A percentile compares a stretch with the other conserved stretches of the same genome.
Evolutionary conservation across 2,329 filamentous ascomycete species (phyloP).

Genomic region (Aspergillus sp.): DNA sequence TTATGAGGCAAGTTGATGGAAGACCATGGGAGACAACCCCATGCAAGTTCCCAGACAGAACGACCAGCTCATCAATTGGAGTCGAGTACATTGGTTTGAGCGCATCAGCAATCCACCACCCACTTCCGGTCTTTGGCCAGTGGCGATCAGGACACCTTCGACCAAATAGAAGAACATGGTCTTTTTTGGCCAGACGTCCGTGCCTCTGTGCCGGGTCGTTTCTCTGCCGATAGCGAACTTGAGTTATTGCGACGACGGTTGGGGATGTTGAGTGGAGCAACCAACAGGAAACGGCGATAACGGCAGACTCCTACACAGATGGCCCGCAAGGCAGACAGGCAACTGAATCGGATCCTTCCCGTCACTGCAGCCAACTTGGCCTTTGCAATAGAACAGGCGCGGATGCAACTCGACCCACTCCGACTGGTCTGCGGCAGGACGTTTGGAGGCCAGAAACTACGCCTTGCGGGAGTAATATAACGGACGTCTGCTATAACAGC

Average conservation of each 20-base stretch:
- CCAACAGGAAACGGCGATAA: constrained; percentile 5
- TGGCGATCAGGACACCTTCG: constrained; percentile 25
- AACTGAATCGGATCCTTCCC: not conserved
- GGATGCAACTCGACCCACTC: not conserved
- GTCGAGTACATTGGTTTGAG: constrained; percentile 27
- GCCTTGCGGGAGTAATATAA: not conserved
- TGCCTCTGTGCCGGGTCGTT: constrained; percentile 25
- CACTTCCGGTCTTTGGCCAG: constrained; percentile 28
- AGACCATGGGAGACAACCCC: constrained; percentile 29
- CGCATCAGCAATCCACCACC: constrained; percentile 23
- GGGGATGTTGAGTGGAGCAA: constrained; percentile 17
- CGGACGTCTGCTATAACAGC: not conserved
- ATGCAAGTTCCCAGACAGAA: constrained; percentile 22
- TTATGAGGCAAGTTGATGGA: constrained; percentile 25
- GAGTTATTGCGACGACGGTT: constrained; percentile 31
- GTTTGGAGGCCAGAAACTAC: not conserved
- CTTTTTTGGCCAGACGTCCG: constrained; percentile 31
- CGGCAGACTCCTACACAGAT: not conserved
- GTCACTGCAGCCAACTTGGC: not conserved
- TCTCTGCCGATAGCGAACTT: constrained; percentile 31
- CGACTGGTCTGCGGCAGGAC: not conserved
- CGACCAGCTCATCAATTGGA: constrained; percentile 25
- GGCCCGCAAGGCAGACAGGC: not conserved
- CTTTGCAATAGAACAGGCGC: not conserved
- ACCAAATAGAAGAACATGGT: constrained; percentile 23